Conservation (phyloP, 768 basidiomycete species). For the Podaxis sp. region DNA sequence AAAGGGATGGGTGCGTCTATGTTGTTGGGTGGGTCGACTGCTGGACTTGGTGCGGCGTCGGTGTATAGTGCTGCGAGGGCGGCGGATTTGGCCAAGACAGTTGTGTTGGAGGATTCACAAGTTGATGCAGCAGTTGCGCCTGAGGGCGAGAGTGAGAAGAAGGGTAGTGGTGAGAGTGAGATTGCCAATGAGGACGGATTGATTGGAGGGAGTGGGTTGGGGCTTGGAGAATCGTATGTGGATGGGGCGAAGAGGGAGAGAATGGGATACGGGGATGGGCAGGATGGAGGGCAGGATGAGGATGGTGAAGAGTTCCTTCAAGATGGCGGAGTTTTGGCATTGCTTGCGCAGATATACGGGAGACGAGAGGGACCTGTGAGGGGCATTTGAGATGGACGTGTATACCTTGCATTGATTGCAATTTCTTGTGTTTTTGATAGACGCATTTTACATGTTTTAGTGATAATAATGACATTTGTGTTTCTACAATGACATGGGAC, state of each 20-base stretch:
- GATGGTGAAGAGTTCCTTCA: slow-evolving; percentile 54
- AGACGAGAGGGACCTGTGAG: slow-evolving; percentile 52
- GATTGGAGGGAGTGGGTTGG: slow-evolving; percentile 37
- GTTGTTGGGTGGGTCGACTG: slow-evolving; percentile 42
- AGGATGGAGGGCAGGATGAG: slow-evolving; percentile 48
- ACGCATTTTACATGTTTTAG: neutral
- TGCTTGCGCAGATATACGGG: slow-evolving; percentile 86
- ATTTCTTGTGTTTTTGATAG: neutral
- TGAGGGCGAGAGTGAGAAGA: slow-evolving; percentile 10
- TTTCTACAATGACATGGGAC: neutral
- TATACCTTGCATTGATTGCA: neutral
- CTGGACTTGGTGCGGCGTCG: slow-evolving; percentile 37
- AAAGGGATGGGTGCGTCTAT: slow-evolving; percentile 34
- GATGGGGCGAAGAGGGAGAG: slow-evolving; percentile 49
- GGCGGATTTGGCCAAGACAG: slow-evolving; percentile 61
- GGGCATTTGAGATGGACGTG: slow-evolving; percentile 32
- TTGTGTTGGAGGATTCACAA: slow-evolving; percentile 75
- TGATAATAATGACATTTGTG: neutral
- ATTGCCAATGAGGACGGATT: slow-evolving; percentile 11
- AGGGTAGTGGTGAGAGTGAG: slow-evolving; percentile 14
- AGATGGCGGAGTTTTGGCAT: slow-evolving; percentile 82
- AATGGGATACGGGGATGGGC: slow-evolving; percentile 37
- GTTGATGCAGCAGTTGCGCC: slow-evolving; percentile 17
- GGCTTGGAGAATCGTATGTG: slow-evolving; percentile 74
- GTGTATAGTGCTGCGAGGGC: slow-evolving; percentile 43